Evolutionary conservation across 768 basidiomycete genomes (phyloP).

Genomic region (Serendipita sp.): DNA sequence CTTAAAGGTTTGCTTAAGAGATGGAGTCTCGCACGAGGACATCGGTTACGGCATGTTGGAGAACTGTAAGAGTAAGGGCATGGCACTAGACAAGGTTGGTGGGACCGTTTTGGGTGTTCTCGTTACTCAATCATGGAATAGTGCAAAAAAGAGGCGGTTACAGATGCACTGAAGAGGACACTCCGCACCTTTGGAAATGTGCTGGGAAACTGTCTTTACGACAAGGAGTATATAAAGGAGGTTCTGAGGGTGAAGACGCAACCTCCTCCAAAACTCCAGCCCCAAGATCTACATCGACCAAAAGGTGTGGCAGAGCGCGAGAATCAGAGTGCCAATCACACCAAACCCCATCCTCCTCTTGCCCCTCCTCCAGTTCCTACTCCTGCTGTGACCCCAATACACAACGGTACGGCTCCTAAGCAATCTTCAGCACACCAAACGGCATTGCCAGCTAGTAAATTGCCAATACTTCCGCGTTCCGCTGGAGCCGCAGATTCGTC

Average conservation of each 20-base stretch:
- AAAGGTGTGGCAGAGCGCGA: not conserved
- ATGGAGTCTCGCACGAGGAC: slow-evolving; percentile 86
- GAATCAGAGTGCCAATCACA: not conserved
- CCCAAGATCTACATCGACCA: not conserved
- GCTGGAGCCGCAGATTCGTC: not conserved
- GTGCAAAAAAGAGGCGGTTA: slow-evolving; percentile 98
- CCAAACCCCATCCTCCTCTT: not conserved
- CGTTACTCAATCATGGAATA: slow-evolving; percentile 18
- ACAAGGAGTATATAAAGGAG: slow-evolving; percentile 74
- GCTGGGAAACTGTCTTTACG: slow-evolving; percentile 93
- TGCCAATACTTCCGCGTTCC: not conserved
- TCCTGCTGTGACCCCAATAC: not conserved
- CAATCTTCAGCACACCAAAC: not conserved
- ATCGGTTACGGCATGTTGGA: slow-evolving; percentile 80
- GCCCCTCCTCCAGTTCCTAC: not conserved
- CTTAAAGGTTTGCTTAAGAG: slow-evolving; percentile 70
- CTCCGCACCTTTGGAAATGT: slow-evolving; percentile 87
- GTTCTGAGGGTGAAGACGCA: slow-evolving; percentile 59
- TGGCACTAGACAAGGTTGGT: slow-evolving; percentile 79
- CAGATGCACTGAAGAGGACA: slow-evolving; percentile 83
- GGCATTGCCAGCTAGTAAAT: not conserved
- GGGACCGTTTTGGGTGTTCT: not conserved
- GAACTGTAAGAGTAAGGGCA: slow-evolving; percentile 70
- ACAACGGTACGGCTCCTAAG: not conserved
- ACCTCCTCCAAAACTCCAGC: not conserved